Evolutionary conservation across 768 basidiomycete genomes (phyloP), one percentile per base, ranked within the genome.

Genomic region (Pleurotus tuoliensis): DNA sequence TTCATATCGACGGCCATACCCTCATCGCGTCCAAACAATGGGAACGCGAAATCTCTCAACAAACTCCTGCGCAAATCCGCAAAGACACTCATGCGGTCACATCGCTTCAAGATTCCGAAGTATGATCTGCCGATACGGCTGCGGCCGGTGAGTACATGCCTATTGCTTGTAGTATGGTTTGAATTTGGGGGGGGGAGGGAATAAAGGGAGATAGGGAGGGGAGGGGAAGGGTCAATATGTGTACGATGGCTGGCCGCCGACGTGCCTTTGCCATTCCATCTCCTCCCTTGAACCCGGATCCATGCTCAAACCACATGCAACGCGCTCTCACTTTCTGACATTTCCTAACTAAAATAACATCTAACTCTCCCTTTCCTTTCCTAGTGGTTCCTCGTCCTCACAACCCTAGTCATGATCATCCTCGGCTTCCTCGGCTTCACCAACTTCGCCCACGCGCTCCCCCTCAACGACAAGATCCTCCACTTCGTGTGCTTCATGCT

Each of bases 351-450:
- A 25, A 25, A 6, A 4, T 22, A 24, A 12, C 20, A 24, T 41
- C 50, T 12, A 46, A 34, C 18, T 11, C 7, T 27, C 39, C 63
- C 44, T 62, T 30, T 45, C 13, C 12, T 48, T 37, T 15, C 61
- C 12, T 34, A 92, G 91, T 93, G 90, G 90, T 94, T 94, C 64
- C 65, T 92, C n/a, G 60, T 82, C 27, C 85, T 88, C 64, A 90
- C 91, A 27, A 73, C 71, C 60, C 37, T 86, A 24, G 77, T 90
- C 51, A 88, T 92, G 82, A 64, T 87, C 37, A 57, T 82, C 7
- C 78, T 94, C 13, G 90, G 85, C 3, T 77, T 93, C 54, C 73
- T 94, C 16, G 90, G 92, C 11, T 84, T 94, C 69, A 89, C 92
- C 41, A 82, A 89, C 70, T 74, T 87, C 61, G 74, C 84, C 15